A percentile compares a stretch with the other conserved stretches of the same genome.
phyloP scores from a whole-genome alignment of 225 moss, liverwort and hornwort species.

The Pseudoscleropodium purum region DNA sequence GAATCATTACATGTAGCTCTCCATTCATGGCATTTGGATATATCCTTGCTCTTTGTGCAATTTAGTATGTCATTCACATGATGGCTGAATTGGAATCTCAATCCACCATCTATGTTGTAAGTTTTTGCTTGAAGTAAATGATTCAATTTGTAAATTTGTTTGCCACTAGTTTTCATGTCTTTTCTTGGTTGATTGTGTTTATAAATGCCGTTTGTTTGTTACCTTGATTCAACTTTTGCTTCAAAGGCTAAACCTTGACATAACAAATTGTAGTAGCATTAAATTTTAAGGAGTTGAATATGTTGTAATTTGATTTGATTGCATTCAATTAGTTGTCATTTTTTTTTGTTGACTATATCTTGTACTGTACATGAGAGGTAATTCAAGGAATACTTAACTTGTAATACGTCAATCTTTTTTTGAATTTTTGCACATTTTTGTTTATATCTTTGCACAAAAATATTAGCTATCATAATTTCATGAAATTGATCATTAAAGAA shows the following conservation, averaged over 20 bases:
- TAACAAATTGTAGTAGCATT: neutral
- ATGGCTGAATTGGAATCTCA: too few relatives aligned
- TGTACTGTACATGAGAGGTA: fast-evolving
- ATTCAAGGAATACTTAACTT: too few relatives aligned
- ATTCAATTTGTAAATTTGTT: neutral
- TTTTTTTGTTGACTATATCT: neutral
- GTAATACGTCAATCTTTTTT: too few relatives aligned
- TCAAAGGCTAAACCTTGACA: too few relatives aligned
- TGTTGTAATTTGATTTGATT: neutral
- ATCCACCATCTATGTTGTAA: neutral
- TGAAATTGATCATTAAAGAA: too few relatives aligned
- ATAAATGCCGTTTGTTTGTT: neutral
- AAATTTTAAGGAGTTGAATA: neutral
- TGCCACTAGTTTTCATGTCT: neutral
- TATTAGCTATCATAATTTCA: too few relatives aligned
- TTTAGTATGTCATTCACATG: too few relatives aligned
- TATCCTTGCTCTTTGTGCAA: neutral
- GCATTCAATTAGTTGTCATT: neutral
- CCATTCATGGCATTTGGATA: neutral
- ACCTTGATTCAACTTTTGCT: neutral
- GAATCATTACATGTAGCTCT: neutral
- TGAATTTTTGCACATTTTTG: too few relatives aligned
- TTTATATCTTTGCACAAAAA: too few relatives aligned
- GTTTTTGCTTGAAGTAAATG: too few relatives aligned
- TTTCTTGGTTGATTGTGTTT: neutral